Base-by-base conservation (phyloP, 2,329 filamentous ascomycete species). In the Sclerotiophoma versabilis region DNA sequence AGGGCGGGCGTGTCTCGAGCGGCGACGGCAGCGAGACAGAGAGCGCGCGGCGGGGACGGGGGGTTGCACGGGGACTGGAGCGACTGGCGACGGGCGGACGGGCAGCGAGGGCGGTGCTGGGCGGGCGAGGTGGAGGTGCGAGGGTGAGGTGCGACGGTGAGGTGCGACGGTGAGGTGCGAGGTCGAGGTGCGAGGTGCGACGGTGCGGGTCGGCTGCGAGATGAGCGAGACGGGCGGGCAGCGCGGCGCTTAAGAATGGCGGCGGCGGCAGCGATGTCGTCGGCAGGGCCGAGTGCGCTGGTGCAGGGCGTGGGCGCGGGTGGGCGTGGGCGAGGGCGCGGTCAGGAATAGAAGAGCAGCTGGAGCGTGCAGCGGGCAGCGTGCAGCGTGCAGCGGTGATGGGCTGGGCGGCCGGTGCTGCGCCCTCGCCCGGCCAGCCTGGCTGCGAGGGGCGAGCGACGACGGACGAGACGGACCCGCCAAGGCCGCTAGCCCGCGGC, bases 51-150 rank as follows among this genome's bases (percentile, higher is more conserved):
- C 14, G 4, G 29, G 27, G 27, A 14, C 9, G 12, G 36, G 22
- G 23, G 33, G 52, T 32, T 45, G 41, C 45, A 53, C 51, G 36
- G 39, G 27, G 32, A 38, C 26, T 46, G 49, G 36, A 62, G 58
- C 60, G 57, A 62, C 47, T 49, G 59, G 53, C 44, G 53, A 50
- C 37, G 54, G 53, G 43, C 29, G 30, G 44, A 15, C 47, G 36
- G n/a, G 23, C 37, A 32, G 39, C 15, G 47, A 27, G 25, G 23
- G 25, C 5, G 39, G 30, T n/a, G 25, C 17, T 19, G 48, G 41
- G 25, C 45, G 33, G 45, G 23, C 36, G 44, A 23, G 41, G 34
- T 17, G 20, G 17, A 19, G 17, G 12, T 17, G 20, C 4, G 5
- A n/a, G 12, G 34, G 15, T 11, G 34, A 37, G 19, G 6, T 11